phyloP scores from a whole-genome alignment of 169 alveolate species.

The Eimeria necatrix region DNA sequence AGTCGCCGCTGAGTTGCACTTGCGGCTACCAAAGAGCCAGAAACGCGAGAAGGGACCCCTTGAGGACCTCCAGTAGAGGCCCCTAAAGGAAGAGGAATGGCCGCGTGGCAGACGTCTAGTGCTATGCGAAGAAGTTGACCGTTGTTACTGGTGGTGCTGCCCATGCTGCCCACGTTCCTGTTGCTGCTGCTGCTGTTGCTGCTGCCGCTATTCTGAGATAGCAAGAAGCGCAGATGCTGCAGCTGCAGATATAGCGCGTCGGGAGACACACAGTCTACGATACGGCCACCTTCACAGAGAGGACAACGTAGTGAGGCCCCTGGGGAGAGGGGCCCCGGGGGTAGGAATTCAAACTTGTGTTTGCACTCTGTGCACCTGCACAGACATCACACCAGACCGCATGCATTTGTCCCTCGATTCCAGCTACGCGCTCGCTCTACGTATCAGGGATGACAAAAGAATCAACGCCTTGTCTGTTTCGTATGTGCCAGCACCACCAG shows the following conservation, averaged over 20 bases:
- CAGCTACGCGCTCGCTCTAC: too few species aligned
- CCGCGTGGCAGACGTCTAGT: slow-evolving; percentile 1
- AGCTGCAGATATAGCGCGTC: not conserved
- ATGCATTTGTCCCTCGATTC: too few species aligned
- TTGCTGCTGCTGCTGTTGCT: slow-evolving; percentile 21
- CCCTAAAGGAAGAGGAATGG: slow-evolving; percentile 5
- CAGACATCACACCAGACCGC: not conserved
- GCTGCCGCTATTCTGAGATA: not conserved
- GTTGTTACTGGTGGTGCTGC: not conserved
- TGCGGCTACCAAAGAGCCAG: not conserved
- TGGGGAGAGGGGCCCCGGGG: slow-evolving; percentile 15
- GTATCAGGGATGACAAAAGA: too few species aligned
- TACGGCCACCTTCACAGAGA: slow-evolving; percentile 17
- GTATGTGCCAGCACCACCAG: too few species aligned
- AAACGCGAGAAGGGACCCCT: not conserved
- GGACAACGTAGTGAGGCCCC: slow-evolving; percentile 38
- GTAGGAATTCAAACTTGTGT: slow-evolving; percentile 2
- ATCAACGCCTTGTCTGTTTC: too few species aligned
- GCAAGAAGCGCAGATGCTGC: slow-evolving; percentile 33
- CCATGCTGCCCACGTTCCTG: not conserved
- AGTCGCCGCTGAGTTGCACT: not conserved
- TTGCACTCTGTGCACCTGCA: slow-evolving; percentile 48
- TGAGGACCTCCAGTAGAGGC: not conserved
- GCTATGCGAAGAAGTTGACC: not conserved
- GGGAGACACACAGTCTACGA: slow-evolving; percentile 19